Evolutionary conservation across 768 basidiomycete genomes (phyloP).

Genomic region (Podaxis rugospora): DNA sequence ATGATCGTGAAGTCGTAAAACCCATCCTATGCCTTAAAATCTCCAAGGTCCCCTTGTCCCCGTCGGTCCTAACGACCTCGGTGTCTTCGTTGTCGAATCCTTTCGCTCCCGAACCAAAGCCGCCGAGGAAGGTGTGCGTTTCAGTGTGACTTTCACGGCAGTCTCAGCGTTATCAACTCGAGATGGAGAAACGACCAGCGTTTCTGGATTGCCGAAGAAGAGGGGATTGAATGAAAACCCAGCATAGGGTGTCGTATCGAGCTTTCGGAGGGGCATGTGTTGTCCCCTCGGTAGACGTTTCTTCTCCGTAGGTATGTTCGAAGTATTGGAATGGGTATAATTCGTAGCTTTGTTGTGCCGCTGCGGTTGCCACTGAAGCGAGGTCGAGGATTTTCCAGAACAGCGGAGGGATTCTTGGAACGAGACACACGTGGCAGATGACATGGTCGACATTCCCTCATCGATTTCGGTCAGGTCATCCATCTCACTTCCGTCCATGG

Average conservation of each 20-base stretch:
- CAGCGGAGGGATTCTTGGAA: slow-evolving; percentile 6
- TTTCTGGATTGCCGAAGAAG: slow-evolving; percentile 25
- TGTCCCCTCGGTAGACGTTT: not conserved
- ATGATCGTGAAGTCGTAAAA: not conserved
- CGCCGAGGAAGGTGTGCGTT: not conserved
- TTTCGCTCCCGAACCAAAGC: not conserved
- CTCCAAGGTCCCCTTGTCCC: slow-evolving; percentile 8
- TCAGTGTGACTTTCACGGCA: not conserved
- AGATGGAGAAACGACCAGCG: slow-evolving; percentile 12
- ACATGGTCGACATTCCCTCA: slow-evolving; percentile 23
- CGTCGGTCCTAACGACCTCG: slow-evolving; percentile 6
- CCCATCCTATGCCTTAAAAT: not conserved
- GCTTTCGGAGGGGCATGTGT: slow-evolving; percentile 14
- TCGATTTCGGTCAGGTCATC: slow-evolving; percentile 20
- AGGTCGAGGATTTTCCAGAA: not conserved
- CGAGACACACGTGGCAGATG: slow-evolving; percentile 28
- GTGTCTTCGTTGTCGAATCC: not conserved
- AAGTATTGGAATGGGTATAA: not conserved
- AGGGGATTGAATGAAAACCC: slow-evolving; percentile 36
- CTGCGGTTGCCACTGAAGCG: not conserved
- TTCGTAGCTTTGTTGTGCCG: not conserved
- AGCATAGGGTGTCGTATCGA: slow-evolving; percentile 24
- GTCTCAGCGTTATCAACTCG: not conserved
- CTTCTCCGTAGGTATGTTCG: not conserved
- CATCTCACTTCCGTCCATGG: not conserved